A percentile compares a stretch with the other conserved stretches of the same genome.
Evolutionary conservation across 1,284 basidiomycete species (phyloP).

Genomic region (Wolfiporia cocos): DNA sequence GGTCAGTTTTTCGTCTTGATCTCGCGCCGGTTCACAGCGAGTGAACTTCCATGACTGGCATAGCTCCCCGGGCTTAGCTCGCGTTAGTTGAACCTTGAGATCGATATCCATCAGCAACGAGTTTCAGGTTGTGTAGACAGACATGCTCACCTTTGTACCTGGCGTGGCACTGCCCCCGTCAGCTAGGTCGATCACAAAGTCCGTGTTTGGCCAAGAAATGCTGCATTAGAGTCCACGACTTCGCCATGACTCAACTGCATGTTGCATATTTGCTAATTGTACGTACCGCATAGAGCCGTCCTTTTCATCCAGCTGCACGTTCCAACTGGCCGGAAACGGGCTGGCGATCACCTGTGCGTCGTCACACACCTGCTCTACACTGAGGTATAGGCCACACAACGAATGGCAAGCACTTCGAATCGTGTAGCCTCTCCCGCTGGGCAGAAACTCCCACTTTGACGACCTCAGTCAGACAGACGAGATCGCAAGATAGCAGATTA

Average conservation of each 20-base stretch:
- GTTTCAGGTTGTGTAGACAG: no score
- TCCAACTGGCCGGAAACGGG: constrained; percentile 27
- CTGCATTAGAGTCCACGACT: constrained; percentile 9
- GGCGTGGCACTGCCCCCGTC: constrained; percentile 16
- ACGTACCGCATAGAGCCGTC: constrained; percentile 18
- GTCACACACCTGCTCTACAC: constrained; percentile 30
- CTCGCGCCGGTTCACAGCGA: constrained; percentile 13
- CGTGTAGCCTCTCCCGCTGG: constrained; percentile 32
- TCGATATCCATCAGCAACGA: background rate
- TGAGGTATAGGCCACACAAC: constrained; percentile 33
- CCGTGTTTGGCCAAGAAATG: constrained; percentile 21
- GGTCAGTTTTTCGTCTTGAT: constrained; percentile 10
- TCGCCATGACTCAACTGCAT: no score
- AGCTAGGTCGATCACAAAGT: constrained; percentile 19
- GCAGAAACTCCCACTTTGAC: constrained; percentile 42
- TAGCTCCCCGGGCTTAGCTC: constrained; percentile 9
- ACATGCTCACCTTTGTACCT: constrained; percentile 19
- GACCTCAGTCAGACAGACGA: no score
- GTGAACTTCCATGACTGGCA: constrained; percentile 21
- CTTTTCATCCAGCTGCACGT: constrained; percentile 15
- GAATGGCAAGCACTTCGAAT: constrained; percentile 32
- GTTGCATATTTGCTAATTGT: no score
- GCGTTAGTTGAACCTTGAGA: constrained; percentile 17
- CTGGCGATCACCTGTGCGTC: constrained; percentile 23
- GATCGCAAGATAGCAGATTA: no score